Evolutionary conservation across 106 monocot species (phyloP), one percentile per base, ranked within the genome.

Genomic region (Platanthera zijinensis): DNA sequence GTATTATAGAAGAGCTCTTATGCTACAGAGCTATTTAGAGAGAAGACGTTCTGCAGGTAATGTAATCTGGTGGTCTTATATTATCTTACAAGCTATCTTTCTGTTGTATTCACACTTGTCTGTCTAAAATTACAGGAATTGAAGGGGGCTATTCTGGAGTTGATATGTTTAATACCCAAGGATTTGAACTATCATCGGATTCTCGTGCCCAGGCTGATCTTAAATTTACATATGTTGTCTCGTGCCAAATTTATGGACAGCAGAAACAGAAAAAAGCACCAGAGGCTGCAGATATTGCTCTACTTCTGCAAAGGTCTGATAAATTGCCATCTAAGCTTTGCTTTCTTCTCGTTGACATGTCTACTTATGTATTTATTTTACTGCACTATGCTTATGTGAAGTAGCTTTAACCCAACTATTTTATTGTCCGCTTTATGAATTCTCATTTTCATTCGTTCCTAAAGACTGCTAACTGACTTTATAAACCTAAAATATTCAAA

Each of bases 161-260:
- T 62, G 93, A 93, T 51, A 83, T 79, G 30, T 71, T 89, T 39
- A 89, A 83, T 74, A 84, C 87, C n/a, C 81, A 91, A 79, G 96
- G 96, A 80, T 96, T 81, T 86, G 91, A 93, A 18, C 78, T 82
- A n/a, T 90, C 88, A 75, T 79, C 82, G 19, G 87, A 89, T 67
- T 86, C 89, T 75, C 96, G 96, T 52, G 96, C 96, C 39, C 96
- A 93, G 71, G 96, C 96, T 62, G 96, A 96, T 87, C 67, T 96
- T 15, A 96, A 96, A 77, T 96, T 96, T 80, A 96, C 91, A 18
- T 96, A 96, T 78, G 96, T 96, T 12, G 89, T 96, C 32, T 92
- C 96, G 0, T 96, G 96, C 75, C 96, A 96, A 83, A 96, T 96
- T 74, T 96, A 96, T 84, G 96, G 96, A 9, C 96, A 93, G 67